Base-by-base conservation (phyloP, 805 yeast genomes). In the Kodamaea nitidulidarum region DNA sequence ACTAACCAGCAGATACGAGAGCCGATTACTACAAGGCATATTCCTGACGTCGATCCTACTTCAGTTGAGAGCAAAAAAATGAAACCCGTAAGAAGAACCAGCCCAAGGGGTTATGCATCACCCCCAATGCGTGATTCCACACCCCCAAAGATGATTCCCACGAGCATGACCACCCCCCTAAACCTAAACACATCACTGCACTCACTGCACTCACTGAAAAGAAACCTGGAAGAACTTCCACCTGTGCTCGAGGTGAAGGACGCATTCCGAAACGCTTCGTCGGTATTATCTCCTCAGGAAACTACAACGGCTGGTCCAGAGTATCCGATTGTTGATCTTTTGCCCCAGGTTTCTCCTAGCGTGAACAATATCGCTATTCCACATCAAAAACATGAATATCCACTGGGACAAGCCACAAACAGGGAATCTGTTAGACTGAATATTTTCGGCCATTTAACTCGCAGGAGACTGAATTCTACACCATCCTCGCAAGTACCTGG, bases 291-390 rank as follows among this genome's bases (percentile, higher is more conserved):
- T 4, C 14, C 31, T 10, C 16, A 30, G 3, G 9, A 17, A 7
- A 30, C 22, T 9, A 10, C 12, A 6, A 4, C 20, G 4, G n/a
- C 11, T 9, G 28, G 29, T 15, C 26, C 29, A 3, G 36, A 21
- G 6, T 8, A 21, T 8, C 38, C 32, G 4, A 16, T n/a, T 5
- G 25, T 14, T n/a, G 36, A 34, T 15, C 22, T 15, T 7, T 16
- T 34, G n/a, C 36, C 36, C 5, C 26, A 21, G 7, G 14, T 35
- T 7, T 32, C 38, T 12, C 22, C 20, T 7, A n/a, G 28, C 4
- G n/a, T 16, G 17, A 32, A 32, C 14, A 38, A 42, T 38, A 9
- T 25, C 27, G n/a, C 11, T 10, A n/a, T 25, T 35, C 20, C 38
- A 42, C 36, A 7, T 4, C 11, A 30, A n/a, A 27, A 27, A 14